These are phyloP conservation scores for Zhuliangozyma blackwelliae DNA, from an alignment of 1,139 yeast genomes.

Conservation along the genomic window DNA sequence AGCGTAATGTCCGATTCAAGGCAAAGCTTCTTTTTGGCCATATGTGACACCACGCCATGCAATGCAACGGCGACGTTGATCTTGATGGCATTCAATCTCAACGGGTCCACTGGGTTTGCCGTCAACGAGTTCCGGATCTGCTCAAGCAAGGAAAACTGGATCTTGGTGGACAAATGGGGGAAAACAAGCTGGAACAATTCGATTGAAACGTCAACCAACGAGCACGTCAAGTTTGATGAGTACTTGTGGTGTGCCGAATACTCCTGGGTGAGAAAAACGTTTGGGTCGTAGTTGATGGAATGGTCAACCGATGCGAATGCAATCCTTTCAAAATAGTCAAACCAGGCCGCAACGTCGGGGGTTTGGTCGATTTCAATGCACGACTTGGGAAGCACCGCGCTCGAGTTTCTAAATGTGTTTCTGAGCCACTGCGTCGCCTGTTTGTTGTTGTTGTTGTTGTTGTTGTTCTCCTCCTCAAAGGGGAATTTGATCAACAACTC, in stretches of 20 bases:
- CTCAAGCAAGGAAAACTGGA: conserved; percentile 83
- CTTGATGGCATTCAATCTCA: conserved; percentile 46
- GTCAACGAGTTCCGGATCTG: conserved; percentile 58
- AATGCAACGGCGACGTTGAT: conserved; percentile 64
- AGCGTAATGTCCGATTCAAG: conserved; percentile 46
- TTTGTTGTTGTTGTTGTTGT: too few species aligned
- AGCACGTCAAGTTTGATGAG: conserved; percentile 38
- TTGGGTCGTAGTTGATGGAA: conserved; percentile 34
- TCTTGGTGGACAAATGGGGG: conserved; percentile 70
- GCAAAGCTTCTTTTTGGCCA: conserved; percentile 19
- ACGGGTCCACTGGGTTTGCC: conserved; percentile 25
- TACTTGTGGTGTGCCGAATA: conserved; percentile 23
- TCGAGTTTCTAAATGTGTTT: conserved; percentile 14
- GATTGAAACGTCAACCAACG: conserved; percentile 72
- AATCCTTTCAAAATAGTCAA: conserved; percentile 27
- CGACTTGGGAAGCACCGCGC: conserved; percentile 4
- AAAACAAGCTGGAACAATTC: conserved; percentile 70
- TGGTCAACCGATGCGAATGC: conserved; percentile 23
- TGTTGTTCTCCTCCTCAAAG: conserved; percentile 1
- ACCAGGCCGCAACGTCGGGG: conserved; percentile 20
- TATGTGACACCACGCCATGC: conserved; percentile 48
- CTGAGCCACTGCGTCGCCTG: conserved; percentile 8
- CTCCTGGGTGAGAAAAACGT: conserved; percentile 21
- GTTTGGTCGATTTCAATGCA: conserved; percentile 5
- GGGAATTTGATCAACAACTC: conserved; percentile 20